A percentile compares a stretch with the other conserved stretches of the same genome.
These are phyloP conservation scores for Cercospora sojina DNA, from an alignment of 2,329 filamentous ascomycete species.

Conservation along the genomic window DNA sequence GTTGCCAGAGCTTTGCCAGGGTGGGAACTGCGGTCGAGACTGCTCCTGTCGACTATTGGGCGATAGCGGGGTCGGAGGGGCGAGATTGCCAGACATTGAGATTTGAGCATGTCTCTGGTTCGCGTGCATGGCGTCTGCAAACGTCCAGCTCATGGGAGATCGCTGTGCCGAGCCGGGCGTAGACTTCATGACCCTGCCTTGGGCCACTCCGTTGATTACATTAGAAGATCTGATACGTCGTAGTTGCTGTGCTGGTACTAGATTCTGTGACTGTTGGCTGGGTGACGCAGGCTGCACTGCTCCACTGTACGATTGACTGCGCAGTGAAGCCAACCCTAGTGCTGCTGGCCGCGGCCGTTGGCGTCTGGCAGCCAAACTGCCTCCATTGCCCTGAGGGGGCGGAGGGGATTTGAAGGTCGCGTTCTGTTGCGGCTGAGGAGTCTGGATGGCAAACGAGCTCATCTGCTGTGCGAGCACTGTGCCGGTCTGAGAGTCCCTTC, in stretches of 20 bases:
- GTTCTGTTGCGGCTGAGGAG: constrained; percentile 33
- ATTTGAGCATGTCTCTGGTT: constrained; percentile 41
- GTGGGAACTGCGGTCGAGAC: constrained; percentile 36
- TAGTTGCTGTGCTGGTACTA: constrained; percentile 66
- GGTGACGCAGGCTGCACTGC: constrained; percentile 45
- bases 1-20: constrained; percentile 42
- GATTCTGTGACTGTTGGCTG: constrained; percentile 55
- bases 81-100: constrained; percentile 41
- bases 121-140: constrained; percentile 47
- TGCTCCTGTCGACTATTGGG: constrained; percentile 38
- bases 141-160: constrained; percentile 49
- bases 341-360: constrained; percentile 44
- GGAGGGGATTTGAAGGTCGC: constrained; percentile 39
- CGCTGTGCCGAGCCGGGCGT: constrained; percentile 48
- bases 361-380: constrained; percentile 43
- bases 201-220: constrained; percentile 43
- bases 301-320: constrained; percentile 43
- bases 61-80: constrained; percentile 51
- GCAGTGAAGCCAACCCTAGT: constrained; percentile 42
- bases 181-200: constrained; percentile 50
- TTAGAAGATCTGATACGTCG: constrained; percentile 52
- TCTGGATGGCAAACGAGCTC: constrained; percentile 38
- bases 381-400: constrained; percentile 32
- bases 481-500: constrained; percentile 35
- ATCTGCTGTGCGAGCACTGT: constrained; percentile 39